Evolutionary conservation across 2,329 filamentous ascomycete species (phyloP).

Genomic region (Pseudopithomyces maydicus): DNA sequence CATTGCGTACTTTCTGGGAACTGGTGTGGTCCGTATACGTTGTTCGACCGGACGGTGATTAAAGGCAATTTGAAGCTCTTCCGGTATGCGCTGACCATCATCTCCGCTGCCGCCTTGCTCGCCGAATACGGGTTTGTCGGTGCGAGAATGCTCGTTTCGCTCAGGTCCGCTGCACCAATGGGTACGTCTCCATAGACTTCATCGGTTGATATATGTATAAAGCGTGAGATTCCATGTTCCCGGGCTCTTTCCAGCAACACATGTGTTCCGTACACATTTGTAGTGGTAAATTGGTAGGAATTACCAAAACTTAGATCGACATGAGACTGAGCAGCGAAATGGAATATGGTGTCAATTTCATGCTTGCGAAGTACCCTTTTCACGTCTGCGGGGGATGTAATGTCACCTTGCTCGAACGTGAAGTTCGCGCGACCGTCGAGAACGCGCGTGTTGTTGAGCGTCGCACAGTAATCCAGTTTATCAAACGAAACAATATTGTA

Average conservation of each 20-base stretch:
- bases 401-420: slow-evolving; percentile 78
- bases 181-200: slow-evolving; percentile 84
- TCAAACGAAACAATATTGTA: slow-evolving; percentile 86
- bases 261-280: slow-evolving; percentile 84
- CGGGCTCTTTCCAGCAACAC: slow-evolving; percentile 78
- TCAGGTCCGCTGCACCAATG: slow-evolving; percentile 71
- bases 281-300: slow-evolving; percentile 79
- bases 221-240: slow-evolving; percentile 71
- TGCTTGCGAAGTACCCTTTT: slow-evolving; percentile 72
- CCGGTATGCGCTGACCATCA: slow-evolving; percentile 85
- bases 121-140: slow-evolving; percentile 84
- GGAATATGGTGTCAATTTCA: slow-evolving; percentile 78
- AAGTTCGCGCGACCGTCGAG: slow-evolving; percentile 74
- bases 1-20: slow-evolving; percentile 74
- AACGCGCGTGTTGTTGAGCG: slow-evolving; percentile 76
- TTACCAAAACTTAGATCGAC: slow-evolving; percentile 84
- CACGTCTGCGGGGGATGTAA: slow-evolving; percentile 73
- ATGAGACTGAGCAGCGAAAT: slow-evolving; percentile 85
- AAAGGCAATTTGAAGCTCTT: slow-evolving; percentile 81
- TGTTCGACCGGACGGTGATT: slow-evolving; percentile 82
- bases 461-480: slow-evolving; percentile 82
- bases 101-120: slow-evolving; percentile 81
- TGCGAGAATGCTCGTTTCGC: slow-evolving; percentile 74
- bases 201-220: slow-evolving; percentile 83
- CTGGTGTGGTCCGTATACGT: slow-evolving; percentile 84